These are phyloP conservation scores for Teunomyces stri DNA, from an alignment of 805 yeast species.

Conservation along the genomic window DNA sequence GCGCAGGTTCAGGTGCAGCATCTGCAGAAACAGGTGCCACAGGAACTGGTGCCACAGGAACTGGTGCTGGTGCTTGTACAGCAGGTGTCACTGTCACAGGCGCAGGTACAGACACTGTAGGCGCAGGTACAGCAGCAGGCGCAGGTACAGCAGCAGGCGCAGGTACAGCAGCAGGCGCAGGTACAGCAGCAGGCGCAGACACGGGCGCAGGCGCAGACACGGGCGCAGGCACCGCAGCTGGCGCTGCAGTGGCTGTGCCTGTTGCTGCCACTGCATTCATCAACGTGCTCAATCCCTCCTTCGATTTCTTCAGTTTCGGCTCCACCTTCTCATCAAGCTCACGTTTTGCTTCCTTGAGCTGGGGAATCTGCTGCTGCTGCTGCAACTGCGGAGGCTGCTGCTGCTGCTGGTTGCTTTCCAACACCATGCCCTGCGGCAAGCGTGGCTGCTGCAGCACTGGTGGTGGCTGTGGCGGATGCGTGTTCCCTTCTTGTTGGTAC, in stretches of 20 bases:
- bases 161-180: slow-evolving; percentile 6
- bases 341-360: slow-evolving; percentile 21
- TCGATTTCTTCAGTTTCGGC: slow-evolving; percentile 24
- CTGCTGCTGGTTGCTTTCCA: slow-evolving; percentile 40
- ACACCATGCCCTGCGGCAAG: slow-evolving; percentile 64
- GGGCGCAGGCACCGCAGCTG: slow-evolving; percentile 6
- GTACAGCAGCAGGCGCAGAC: slow-evolving; percentile 5
- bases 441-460: slow-evolving; percentile 62
- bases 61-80: not conserved
- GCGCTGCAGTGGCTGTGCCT: not conserved
- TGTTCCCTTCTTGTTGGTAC: slow-evolving; percentile 67
- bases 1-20: slow-evolving; percentile 2
- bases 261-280: slow-evolving; percentile 26
- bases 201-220: slow-evolving; percentile 8
- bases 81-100: slow-evolving; percentile 6
- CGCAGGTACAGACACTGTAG: not conserved
- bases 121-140: slow-evolving; percentile 4
- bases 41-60: not conserved
- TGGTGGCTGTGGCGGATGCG: slow-evolving; percentile 65
- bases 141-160: slow-evolving; percentile 6
- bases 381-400: slow-evolving; percentile 15
- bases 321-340: slow-evolving; percentile 42
- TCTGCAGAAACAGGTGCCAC: not conserved
- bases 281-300: slow-evolving; percentile 22
- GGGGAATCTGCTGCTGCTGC: slow-evolving; percentile 12